These are phyloP conservation scores for Auricularia sp. DNA, from an alignment of 768 basidiomycete species.

Conservation along the genomic window DNA sequence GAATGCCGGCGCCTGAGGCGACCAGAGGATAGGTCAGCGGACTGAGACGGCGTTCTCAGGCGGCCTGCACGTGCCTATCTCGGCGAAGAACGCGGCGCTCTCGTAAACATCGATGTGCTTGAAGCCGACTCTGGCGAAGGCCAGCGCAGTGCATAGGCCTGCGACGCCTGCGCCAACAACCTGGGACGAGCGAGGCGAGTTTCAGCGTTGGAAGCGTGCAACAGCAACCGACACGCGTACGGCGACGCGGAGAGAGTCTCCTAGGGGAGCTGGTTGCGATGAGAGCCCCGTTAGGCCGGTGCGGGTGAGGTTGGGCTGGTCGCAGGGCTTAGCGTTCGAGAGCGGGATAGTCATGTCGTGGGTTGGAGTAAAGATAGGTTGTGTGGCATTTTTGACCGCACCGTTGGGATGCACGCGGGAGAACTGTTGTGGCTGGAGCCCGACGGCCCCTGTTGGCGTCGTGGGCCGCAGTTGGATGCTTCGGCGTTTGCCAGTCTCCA, in stretches of 20 bases:
- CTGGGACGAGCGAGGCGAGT: neutral
- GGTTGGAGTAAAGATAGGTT: neutral
- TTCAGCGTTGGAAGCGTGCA: neutral
- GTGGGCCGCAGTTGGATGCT: too few relatives aligned
- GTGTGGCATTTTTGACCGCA: too few relatives aligned
- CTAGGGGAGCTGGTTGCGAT: neutral
- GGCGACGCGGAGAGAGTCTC: neutral
- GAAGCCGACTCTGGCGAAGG: slow-evolving; percentile 22
- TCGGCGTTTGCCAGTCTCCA: too few relatives aligned
- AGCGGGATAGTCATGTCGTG: neutral
- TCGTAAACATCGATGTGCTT: slow-evolving; percentile 23
- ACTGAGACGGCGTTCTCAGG: slow-evolving; percentile 22
- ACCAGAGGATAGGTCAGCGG: slow-evolving; percentile 15
- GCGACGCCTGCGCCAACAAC: slow-evolving; percentile 10
- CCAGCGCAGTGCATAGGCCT: slow-evolving; percentile 22
- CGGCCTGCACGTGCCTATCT: slow-evolving; percentile 27
- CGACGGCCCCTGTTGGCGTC: too few relatives aligned
- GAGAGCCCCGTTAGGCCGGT: neutral
- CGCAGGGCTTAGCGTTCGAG: neutral
- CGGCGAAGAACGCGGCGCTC: slow-evolving; percentile 19
- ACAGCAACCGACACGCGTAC: neutral
- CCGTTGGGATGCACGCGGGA: too few relatives aligned
- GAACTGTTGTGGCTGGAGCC: too few relatives aligned
- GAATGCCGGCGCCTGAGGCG: slow-evolving; percentile 18
- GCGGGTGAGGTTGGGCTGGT: neutral